These are phyloP conservation scores for Nothopassalora personata DNA, from an alignment of 2,329 filamentous ascomycete genomes.

Conservation along the genomic window DNA sequence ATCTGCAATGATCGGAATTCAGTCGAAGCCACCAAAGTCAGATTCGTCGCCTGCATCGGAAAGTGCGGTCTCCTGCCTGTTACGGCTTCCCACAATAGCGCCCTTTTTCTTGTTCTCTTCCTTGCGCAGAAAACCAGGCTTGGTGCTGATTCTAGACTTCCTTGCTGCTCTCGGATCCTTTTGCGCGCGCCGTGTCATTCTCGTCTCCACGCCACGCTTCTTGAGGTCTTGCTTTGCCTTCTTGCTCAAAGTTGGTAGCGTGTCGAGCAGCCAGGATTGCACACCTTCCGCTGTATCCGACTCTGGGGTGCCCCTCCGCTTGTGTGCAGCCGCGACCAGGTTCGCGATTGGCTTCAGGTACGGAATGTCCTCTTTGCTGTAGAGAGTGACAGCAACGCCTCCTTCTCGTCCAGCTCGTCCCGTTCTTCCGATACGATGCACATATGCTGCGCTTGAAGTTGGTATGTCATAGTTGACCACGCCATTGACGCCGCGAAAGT, in stretches of 20 bases:
- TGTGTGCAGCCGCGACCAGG: constrained; percentile 79
- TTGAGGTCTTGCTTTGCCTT: constrained; percentile 77
- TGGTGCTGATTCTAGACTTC: constrained; percentile 70
- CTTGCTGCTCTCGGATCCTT: constrained; percentile 40
- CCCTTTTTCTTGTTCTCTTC: constrained; percentile 59
- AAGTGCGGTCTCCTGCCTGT: constrained; percentile 24
- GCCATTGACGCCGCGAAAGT: constrained; percentile 91
- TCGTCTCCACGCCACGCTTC: constrained; percentile 71
- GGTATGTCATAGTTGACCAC: constrained; percentile 98
- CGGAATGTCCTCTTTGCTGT: constrained; percentile 89
- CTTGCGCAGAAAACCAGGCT: constrained; percentile 68
- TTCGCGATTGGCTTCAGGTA: constrained; percentile 89
- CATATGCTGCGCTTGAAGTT: constrained; percentile 80
- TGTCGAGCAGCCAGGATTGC: constrained; percentile 81
- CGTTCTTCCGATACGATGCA: constrained; percentile 88
- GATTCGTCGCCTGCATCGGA: constrained; percentile 25
- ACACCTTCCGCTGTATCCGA: constrained; percentile 48
- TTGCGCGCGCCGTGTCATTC: constrained; percentile 42
- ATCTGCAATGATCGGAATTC: constrained; percentile 58
- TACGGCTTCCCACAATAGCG: constrained; percentile 33
- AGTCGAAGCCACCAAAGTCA: constrained; percentile 42
- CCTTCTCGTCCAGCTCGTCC: constrained; percentile 82
- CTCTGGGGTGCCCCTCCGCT: constrained; percentile 44
- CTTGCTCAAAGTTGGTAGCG: constrained; percentile 78
- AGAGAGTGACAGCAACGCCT: constrained; percentile 87